Percentiles rank a stretch among this genome's conserved stretches.
phyloP scores from a whole-genome alignment of 129 eudicot species.

The Helichrysum umbraculigerum region DNA sequence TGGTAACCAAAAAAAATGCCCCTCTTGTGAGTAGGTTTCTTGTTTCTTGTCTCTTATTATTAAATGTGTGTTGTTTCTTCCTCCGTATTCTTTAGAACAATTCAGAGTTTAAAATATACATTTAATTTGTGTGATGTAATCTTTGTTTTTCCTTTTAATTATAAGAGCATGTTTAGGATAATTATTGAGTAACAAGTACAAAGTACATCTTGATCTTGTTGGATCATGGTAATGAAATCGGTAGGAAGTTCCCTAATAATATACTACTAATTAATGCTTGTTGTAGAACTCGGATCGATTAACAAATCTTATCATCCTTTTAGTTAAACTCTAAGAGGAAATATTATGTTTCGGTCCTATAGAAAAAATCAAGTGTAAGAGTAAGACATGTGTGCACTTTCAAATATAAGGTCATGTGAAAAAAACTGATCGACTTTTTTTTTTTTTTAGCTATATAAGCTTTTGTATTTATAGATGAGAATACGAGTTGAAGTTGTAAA shows the following conservation, averaged over 20 bases:
- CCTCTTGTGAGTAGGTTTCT: constrained; percentile 32
- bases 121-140: constrained; percentile 1
- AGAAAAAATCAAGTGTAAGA: too few species aligned
- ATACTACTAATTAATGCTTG: not conserved
- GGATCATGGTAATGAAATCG: constrained; percentile 9
- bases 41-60: constrained; percentile 33
- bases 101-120: constrained; percentile 3
- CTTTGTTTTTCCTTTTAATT: not conserved
- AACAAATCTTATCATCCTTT: not conserved
- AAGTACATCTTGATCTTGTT: constrained; percentile 33
- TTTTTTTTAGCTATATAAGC: too few species aligned
- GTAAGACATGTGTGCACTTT: too few species aligned
- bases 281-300: not conserved
- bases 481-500: too few species aligned
- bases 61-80: constrained; percentile 29
- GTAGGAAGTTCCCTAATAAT: constrained; percentile 28
- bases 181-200: constrained; percentile 22
- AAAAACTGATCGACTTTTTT: too few species aligned
- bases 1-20: constrained; percentile 23
- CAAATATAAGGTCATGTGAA: too few species aligned
- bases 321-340: too few species aligned
- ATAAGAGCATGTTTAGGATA: constrained; percentile 15
- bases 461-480: too few species aligned
- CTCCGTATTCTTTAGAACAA: constrained; percentile 21
- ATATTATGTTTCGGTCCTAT: too few species aligned